Evolutionary conservation across 305 asterid species (phyloP), one percentile per base, ranked within the genome.

Genomic region (Fraxinus platypoda): DNA sequence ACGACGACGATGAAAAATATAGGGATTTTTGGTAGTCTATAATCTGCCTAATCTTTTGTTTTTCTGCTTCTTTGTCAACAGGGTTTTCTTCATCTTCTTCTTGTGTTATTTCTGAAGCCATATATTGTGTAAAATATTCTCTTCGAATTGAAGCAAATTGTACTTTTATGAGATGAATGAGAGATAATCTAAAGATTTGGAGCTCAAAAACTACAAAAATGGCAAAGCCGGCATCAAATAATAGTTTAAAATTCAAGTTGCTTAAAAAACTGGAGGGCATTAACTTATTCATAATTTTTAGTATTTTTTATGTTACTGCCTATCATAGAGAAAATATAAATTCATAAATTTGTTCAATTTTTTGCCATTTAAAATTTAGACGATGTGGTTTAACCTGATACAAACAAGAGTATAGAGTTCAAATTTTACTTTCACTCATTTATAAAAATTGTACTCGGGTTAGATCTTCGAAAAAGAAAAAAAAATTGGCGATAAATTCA

Each of bases 51-150:
- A 88, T 87, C 4, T 80, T 87, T 46, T 49, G 78, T 79, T 84
- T 87, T 52, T 87, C 85, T n/a, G 81, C 85, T 81, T 90, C 89
- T 82, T 86, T 84, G 33, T 90, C 86, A 43, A 84, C 74, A 28
- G 86, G 59, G 37, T 8, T 75, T n/a, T 79, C 78, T 28, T 77
- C 85, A 62, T 91, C 89, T 83, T 87, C 87, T 17, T 78, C 86
- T 79, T 83, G 85, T 46, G 83, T 84, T 9, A 90, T 90, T 79
- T 90, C 91, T n/a, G 90, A 90, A 74, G 89, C 82, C 93, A 90
- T 90, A 78, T 26, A 57, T 78, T 6, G 62, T 13, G 57, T 46
- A 46, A 46, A 46, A 46, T 46, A 46, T 46, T 46, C 15, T 8
- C 17, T 33, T 70, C 17, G 81, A 15, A 54, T n/a, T 41, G 28